Evolutionary conservation across 768 basidiomycete species (phyloP), one percentile per base, ranked within the genome.

Genomic region (Agaricus blazei): DNA sequence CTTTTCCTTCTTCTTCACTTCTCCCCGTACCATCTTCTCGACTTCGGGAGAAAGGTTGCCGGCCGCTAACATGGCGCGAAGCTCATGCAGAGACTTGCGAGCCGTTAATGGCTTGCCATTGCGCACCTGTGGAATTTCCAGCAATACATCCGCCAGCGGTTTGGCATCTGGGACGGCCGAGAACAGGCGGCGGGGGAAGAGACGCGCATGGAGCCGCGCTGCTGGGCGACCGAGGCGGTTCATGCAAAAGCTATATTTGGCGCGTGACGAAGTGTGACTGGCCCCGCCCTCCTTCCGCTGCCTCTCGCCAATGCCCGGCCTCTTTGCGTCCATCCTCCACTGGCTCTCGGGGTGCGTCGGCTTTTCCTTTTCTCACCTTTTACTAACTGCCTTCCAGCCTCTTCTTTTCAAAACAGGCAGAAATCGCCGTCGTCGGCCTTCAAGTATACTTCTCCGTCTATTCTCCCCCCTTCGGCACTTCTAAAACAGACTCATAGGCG

Each of bases 361-460:
- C 6, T 26, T 14, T 52, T 6, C 31, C 31, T 41, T n/a, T 15
- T 46, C 42, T 14, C 23, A 0, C 34, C 14, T 19, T 2, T 19
- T 12, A 24, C 53, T 14, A 40, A 38, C 12, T 40, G 41, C 23
- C 24, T 31, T 29, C 7, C 59, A 89, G 87, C 46, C 72, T 94
- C 43, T 93, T 96, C 78, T 93, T 93, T 72, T 81, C 90, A 31
- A 94, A 89, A 65, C 76, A 87, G 19, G 87, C 91, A 31, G 93
- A 95, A 69, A 85, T 95, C 59, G 87, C 90, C 8, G 86, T 96
- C n/a, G 91, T 96, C 49, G 93, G 93, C 43, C 73, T 96, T 47
- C 92, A 95, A 77, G 92, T 87, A 48, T 49, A 64, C 49, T 1
- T 34, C 34, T 8, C 11, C 34, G 5, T 11, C 34, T 44, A 49